Conservation (phyloP, 2,329 filamentous ascomycete species). For the Aspergillus chevalieri region DNA sequence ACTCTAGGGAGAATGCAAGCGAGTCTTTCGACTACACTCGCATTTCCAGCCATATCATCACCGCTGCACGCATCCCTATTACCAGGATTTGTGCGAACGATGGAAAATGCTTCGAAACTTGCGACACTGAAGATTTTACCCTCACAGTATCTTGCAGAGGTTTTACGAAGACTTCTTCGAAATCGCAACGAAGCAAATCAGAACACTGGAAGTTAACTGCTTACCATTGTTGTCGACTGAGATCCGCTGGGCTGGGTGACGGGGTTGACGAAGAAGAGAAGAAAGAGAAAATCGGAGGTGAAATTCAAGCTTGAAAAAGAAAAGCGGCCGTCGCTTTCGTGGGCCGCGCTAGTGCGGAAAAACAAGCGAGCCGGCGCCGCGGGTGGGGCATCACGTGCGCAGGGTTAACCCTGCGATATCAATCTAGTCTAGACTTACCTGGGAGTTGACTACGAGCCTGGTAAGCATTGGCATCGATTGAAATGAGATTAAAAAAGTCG, state of each 20-base stretch:
- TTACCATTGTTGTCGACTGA: conserved; percentile 58
- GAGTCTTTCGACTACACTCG: conserved; percentile 42
- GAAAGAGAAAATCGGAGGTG: conserved; percentile 15
- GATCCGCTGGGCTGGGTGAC: conserved; percentile 46
- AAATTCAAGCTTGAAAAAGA: conserved; percentile 13
- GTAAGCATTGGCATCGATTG: conserved; percentile 50
- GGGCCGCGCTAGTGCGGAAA: conserved; percentile 27
- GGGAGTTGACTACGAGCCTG: conserved; percentile 58
- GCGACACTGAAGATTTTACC: conserved; percentile 16
- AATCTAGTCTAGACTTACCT: conserved; percentile 1
- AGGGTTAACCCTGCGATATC: conserved; percentile 13
- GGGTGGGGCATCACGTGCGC: conserved; percentile 6
- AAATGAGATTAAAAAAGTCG: not conserved
- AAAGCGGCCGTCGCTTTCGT: conserved; percentile 22
- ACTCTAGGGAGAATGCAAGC: conserved; percentile 73
- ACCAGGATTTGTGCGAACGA: conserved; percentile 24
- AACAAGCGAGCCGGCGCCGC: conserved; percentile 10
- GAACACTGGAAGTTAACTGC: conserved; percentile 44
- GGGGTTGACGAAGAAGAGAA: conserved; percentile 36
- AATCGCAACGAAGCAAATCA: conserved; percentile 12
- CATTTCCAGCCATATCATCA: conserved; percentile 52
- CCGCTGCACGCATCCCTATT: conserved; percentile 27
- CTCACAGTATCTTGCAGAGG: conserved; percentile 35
- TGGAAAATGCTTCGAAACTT: conserved; percentile 33
- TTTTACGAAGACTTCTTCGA: conserved; percentile 30